Conservation (phyloP, 2,329 filamentous ascomycete genomes). For the Trichoderma pleuroti region DNA sequence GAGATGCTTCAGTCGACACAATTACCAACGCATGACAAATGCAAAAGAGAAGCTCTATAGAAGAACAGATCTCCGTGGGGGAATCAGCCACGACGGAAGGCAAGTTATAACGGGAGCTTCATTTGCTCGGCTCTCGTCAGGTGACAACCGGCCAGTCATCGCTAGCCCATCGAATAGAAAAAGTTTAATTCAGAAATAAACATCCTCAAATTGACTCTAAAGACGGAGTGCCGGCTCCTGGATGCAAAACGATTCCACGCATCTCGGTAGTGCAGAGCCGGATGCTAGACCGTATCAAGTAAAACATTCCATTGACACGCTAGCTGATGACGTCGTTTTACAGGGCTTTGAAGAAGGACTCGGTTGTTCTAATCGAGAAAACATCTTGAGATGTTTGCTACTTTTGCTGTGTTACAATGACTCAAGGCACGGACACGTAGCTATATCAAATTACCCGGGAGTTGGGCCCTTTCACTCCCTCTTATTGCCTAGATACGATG, state of each 20-base stretch:
- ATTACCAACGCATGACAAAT: not conserved
- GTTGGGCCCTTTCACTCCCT: accelerated
- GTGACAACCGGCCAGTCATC: not conserved
- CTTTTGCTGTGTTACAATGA: accelerated
- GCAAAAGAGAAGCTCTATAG: not conserved
- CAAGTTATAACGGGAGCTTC: not conserved
- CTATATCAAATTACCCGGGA: not conserved
- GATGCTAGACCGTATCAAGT: not conserved
- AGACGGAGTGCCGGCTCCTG: not conserved
- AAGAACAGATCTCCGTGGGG: not conserved
- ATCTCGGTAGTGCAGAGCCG: not conserved
- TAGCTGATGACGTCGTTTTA: not conserved
- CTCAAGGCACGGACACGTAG: not conserved
- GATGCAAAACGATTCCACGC: not conserved
- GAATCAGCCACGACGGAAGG: not conserved
- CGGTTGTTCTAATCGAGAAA: not conserved
- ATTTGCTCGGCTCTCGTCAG: not conserved
- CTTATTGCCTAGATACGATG: not conserved
- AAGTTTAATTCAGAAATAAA: not conserved
- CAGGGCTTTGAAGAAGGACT: not conserved
- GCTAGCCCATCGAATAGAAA: not conserved
- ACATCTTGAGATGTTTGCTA: not conserved
- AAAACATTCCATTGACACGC: not conserved
- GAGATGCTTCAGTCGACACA: not conserved
- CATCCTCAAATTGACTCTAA: not conserved